These are phyloP conservation scores for Sporobolus alterniflorus DNA, from an alignment of 202 grass and related monocot species.

Conservation along the genomic window DNA sequence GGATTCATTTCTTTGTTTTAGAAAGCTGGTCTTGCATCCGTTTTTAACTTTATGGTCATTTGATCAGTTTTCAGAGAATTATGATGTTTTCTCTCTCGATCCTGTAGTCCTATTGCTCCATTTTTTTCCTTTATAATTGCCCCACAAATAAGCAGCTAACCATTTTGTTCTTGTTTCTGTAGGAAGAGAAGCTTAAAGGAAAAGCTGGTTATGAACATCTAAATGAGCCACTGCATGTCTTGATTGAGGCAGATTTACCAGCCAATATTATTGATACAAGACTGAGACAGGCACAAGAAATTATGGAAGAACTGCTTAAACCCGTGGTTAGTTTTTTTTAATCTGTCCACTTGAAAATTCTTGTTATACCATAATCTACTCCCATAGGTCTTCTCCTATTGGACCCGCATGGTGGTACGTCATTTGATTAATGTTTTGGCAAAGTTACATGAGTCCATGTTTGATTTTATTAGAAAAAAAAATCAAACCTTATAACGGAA, in stretches of 20 bases:
- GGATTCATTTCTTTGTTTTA: background rate
- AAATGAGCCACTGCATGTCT: slow-evolving; percentile 81
- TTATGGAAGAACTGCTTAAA: slow-evolving; percentile 84
- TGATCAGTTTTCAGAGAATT: background rate
- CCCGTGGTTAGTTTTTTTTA: slow-evolving; percentile 59
- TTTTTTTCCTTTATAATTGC: background rate
- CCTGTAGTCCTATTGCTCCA: background rate
- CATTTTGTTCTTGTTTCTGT: slow-evolving; percentile 14
- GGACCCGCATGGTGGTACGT: too few relatives aligned
- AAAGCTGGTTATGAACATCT: slow-evolving; percentile 91
- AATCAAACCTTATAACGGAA: slow-evolving; percentile 1
- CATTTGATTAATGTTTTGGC: background rate
- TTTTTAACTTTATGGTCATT: background rate
- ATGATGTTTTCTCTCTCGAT: background rate
- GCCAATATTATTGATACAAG: slow-evolving; percentile 81
- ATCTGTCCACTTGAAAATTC: background rate
- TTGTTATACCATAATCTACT: slow-evolving; percentile 5
- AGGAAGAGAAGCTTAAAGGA: slow-evolving; percentile 63
- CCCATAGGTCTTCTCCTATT: background rate
- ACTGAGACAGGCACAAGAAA: slow-evolving; percentile 85
- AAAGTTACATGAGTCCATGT: background rate
- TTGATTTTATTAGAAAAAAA: slow-evolving; percentile 10
- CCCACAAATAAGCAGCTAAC: background rate
- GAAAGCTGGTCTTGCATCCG: background rate
- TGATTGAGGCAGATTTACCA: slow-evolving; percentile 89